Evolutionary conservation across 2,329 filamentous ascomycete species (phyloP).

Genomic region (Aspergillus brasiliensis): DNA sequence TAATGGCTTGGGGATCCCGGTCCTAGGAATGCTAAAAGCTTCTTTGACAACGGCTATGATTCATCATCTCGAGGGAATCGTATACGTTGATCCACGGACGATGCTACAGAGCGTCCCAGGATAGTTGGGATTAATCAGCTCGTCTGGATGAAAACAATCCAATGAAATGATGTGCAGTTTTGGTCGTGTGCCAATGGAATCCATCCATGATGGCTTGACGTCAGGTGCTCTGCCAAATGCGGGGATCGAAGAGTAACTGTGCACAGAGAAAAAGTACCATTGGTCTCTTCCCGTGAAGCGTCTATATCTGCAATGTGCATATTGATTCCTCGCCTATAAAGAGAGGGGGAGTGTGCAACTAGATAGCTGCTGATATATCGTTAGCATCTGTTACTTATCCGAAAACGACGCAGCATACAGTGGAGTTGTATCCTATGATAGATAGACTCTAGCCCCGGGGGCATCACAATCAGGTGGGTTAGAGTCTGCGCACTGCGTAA

Average conservation of each 20-base stretch:
- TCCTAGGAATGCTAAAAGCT: constrained; percentile 9
- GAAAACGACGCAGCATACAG: neutral
- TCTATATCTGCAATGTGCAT: too few relatives aligned
- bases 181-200: neutral
- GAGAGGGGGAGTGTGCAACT: neutral
- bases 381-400: neutral
- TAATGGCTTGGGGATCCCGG: constrained; percentile 1
- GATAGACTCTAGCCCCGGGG: neutral
- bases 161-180: neutral
- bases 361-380: neutral
- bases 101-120: neutral
- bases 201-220: constrained; percentile 16
- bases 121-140: constrained; percentile 9
- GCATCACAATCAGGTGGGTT: neutral
- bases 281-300: neutral
- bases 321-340: neutral
- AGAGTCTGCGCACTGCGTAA: neutral
- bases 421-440: neutral
- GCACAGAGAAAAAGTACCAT: neutral
- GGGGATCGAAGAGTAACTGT: constrained; percentile 6
- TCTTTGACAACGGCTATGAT: constrained; percentile 5
- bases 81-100: neutral
- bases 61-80: constrained; percentile 3
- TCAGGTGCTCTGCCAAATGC: constrained; percentile 17
- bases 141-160: neutral